Percentiles rank a stretch among this genome's conserved stretches.
Evolutionary conservation across 352 stramenopile species (phyloP).

Genomic region (Phytophthora brassicae): DNA sequence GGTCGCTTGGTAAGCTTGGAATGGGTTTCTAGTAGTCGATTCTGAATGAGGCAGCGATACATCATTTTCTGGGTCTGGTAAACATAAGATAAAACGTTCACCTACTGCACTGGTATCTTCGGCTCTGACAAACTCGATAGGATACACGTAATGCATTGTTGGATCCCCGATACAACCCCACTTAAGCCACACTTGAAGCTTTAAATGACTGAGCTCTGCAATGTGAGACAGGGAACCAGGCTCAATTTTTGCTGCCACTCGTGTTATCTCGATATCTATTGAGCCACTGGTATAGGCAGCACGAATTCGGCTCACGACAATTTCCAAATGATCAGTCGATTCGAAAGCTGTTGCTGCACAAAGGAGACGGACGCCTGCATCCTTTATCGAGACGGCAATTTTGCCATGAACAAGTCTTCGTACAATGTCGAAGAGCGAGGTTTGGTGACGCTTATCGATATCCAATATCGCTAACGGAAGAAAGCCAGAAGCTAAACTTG

Average conservation of each 20-base stretch:
- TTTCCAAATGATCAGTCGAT: slow-evolving; percentile 52
- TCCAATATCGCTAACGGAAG: slow-evolving; percentile 48
- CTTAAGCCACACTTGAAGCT: slow-evolving; percentile 47
- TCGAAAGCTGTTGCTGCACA: slow-evolving; percentile 50
- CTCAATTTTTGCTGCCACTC: slow-evolving; percentile 65
- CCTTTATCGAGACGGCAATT: slow-evolving; percentile 33
- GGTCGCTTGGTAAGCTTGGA: slow-evolving; percentile 36
- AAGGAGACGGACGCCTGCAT: slow-evolving; percentile 51
- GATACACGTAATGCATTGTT: slow-evolving; percentile 50
- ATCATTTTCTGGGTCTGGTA: neutral
- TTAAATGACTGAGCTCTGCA: slow-evolving; percentile 55
- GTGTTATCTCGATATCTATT: slow-evolving; percentile 45
- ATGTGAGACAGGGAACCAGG: slow-evolving; percentile 63
- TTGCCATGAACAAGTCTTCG: slow-evolving; percentile 65
- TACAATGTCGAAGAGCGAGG: slow-evolving; percentile 53
- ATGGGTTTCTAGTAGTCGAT: slow-evolving; percentile 1
- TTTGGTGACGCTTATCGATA: slow-evolving; percentile 43
- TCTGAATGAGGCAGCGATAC: neutral
- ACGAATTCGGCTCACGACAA: slow-evolving; percentile 38
- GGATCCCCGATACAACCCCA: slow-evolving; percentile 38
- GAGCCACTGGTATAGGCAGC: slow-evolving; percentile 37
- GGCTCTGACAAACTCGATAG: slow-evolving; percentile 36
- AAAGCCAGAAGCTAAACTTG: slow-evolving; percentile 26
- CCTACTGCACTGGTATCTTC: slow-evolving; percentile 8
- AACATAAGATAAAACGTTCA: slow-evolving; percentile 13